Evolutionary conservation across 2,329 filamentous ascomycete species (phyloP), one percentile per base, ranked within the genome.

Genomic region (Leptographium wingfieldii): DNA sequence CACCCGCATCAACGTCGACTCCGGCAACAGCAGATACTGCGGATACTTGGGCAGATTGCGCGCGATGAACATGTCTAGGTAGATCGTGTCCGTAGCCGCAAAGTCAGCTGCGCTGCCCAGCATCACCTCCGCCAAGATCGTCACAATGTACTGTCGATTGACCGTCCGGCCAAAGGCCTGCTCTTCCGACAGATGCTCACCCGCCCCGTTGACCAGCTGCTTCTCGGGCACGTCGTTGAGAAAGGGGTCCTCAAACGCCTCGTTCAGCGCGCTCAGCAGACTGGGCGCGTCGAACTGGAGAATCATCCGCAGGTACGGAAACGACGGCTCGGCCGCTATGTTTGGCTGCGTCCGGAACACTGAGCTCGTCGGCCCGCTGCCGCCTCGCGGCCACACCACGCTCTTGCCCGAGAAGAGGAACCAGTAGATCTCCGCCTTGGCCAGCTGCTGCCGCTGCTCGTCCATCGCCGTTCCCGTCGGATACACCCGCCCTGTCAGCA

Each of bases 11-110:
- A 99, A 78, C 1, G 88, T 87, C 2, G 89, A 91, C 22, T 92
- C 94, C 0, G 92, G 88, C 55, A 99, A 83, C 12, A 97, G 81
- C 57, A 99, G 85, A 68, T 96, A 96, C 69, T 97, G 92, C 1
- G 92, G 91, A 68, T 96, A 99, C 71, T 99, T 99, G 3, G 95
- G 90, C 56, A 99, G 75, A 69, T 96, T 99, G 60, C 94, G 85
- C 22, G 94, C 92, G 69, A 99, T 88, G 69, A 99, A 99, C 91
- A 99, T 99, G 72, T 99, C 91, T 53, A 99, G 81, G 71, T 96
- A 99, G 60, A 99, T 89, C 14, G 88, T 92, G 68, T 97, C 91
- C 62, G 88, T 83, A 0, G 85, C 73, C 0, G 84, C 81, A 71
- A 96, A 97, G 55, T 88, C 83, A 4, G 80, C 77, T 0, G 83